Conservation (phyloP, 1,284 basidiomycete genomes). For the Bondarzewia mesenterica region DNA sequence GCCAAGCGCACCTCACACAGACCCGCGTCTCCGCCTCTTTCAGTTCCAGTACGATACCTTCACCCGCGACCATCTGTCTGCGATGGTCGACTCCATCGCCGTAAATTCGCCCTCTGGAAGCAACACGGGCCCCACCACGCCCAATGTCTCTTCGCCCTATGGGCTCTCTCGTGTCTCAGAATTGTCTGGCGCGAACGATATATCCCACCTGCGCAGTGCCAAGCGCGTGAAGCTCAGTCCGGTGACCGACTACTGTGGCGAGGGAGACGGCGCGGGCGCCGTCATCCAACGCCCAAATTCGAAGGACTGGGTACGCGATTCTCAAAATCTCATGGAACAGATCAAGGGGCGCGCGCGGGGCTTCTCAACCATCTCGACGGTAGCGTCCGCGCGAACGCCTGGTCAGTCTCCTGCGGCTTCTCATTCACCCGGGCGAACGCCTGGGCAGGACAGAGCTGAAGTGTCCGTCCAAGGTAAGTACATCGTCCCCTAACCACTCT, state of each 20-base stretch:
- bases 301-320: conserved; percentile 67
- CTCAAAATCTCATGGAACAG: conserved; percentile 63
- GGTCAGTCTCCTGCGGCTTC: neutral
- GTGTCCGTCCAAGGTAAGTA: neutral
- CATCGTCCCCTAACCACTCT: neutral
- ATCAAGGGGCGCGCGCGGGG: conserved; percentile 68
- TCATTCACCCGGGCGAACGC: neutral
- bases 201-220: conserved; percentile 53
- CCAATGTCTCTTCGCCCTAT: conserved; percentile 19
- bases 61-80: conserved; percentile 86
- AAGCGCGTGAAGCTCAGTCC: conserved; percentile 72
- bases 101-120: conserved; percentile 63
- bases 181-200: conserved; percentile 31
- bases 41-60: conserved; percentile 91
- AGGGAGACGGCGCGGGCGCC: conserved; percentile 34
- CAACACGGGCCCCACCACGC: conserved; percentile 28
- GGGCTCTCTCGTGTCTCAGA: conserved; percentile 16
- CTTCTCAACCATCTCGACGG: conserved; percentile 64
- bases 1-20: conserved; percentile 40
- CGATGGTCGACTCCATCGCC: conserved; percentile 84
- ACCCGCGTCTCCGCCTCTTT: conserved; percentile 78
- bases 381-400: conserved; percentile 25
- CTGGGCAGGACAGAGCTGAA: neutral
- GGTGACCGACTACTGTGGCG: conserved; percentile 44
- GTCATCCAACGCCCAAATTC: conserved; percentile 39